A percentile compares a stretch with the other conserved stretches of the same genome.
Evolutionary conservation across 768 basidiomycete species (phyloP).

Genomic region (Suillus alpinus): DNA sequence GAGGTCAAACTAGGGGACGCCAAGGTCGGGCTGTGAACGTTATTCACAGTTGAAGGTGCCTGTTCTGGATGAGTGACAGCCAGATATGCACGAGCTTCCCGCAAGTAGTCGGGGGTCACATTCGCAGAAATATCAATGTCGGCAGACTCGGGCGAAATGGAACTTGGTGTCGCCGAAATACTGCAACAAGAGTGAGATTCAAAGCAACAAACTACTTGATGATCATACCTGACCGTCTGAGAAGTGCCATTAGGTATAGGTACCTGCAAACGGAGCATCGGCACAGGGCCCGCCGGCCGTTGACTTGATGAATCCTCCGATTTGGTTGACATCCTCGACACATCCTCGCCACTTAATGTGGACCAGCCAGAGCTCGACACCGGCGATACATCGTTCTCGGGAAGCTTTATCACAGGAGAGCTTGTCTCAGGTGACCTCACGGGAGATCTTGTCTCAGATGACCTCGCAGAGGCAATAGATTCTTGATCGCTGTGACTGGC

Average conservation of each 20-base stretch:
- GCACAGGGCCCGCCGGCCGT: conserved; percentile 14
- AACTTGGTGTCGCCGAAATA: conserved; percentile 25
- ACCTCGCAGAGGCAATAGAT: conserved; percentile 24
- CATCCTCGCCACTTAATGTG: conserved; percentile 20
- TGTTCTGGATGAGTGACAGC: conserved; percentile 25
- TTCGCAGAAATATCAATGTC: conserved; percentile 28
- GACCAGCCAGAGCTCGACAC: conserved; percentile 28
- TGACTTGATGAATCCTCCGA: conserved; percentile 3
- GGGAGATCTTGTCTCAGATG: conserved; percentile 28
- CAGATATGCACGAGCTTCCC: conserved; percentile 31
- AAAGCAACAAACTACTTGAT: conserved; percentile 2
- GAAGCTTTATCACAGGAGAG: conserved; percentile 28
- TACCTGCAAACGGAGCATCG: conserved; percentile 28
- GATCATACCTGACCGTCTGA: not conserved
- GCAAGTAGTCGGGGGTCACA: conserved; percentile 31
- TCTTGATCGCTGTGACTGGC: conserved; percentile 13
- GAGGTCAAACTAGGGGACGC: conserved; percentile 31
- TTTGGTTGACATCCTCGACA: conserved; percentile 16
- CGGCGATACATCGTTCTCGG: conserved; percentile 21
- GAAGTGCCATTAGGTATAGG: conserved; percentile 18
- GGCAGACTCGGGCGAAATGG: conserved; percentile 33
- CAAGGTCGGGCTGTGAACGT: conserved; percentile 19
- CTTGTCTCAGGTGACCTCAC: conserved; percentile 25
- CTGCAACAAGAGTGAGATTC: conserved; percentile 10
- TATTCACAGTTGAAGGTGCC: conserved; percentile 10